Conservation (phyloP, 2,329 filamentous ascomycete genomes). For the Macrophomina tecta region DNA sequence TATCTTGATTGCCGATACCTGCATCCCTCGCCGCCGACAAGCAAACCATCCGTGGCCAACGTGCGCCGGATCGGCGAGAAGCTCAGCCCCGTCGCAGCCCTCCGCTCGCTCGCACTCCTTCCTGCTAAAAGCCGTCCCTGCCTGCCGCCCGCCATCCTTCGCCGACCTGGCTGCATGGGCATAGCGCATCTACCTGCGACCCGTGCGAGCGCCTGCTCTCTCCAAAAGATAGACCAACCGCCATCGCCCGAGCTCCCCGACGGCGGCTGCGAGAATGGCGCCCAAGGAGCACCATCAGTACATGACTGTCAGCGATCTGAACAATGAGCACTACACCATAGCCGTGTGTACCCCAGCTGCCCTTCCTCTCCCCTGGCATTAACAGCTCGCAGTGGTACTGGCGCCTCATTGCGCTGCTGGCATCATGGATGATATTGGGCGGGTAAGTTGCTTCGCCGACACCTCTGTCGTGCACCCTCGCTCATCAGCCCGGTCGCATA, state of each 20-base stretch:
- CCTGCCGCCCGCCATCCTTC: not conserved
- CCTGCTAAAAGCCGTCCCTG: constrained; percentile 7
- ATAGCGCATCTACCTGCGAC: constrained; percentile 16
- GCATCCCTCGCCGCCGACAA: not conserved
- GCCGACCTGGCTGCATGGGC: constrained; percentile 9
- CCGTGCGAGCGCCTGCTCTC: constrained; percentile 1
- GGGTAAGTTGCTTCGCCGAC: constrained; percentile 44
- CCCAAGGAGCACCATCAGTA: constrained; percentile 22
- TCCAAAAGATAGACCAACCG: not conserved
- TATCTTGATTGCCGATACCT: not conserved
- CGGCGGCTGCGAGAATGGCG: constrained; percentile 1
- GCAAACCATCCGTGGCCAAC: constrained; percentile 3
- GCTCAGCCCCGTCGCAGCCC: constrained; percentile 7
- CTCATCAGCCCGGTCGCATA: constrained; percentile 36
- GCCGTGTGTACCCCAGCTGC: constrained; percentile 17
- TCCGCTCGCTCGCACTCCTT: constrained; percentile 12
- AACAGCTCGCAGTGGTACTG: constrained; percentile 53
- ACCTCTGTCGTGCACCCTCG: constrained; percentile 5
- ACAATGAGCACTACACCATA: constrained; percentile 27
- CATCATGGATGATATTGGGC: constrained; percentile 56
- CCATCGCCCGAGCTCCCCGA: not conserved
- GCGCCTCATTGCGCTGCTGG: constrained; percentile 50
- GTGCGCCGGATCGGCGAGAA: not conserved
- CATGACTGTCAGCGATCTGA: constrained; percentile 28
- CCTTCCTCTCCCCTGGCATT: not conserved